phyloP scores from a whole-genome alignment of 352 stramenopile genomes.

The Aphanomyces astaci region DNA sequence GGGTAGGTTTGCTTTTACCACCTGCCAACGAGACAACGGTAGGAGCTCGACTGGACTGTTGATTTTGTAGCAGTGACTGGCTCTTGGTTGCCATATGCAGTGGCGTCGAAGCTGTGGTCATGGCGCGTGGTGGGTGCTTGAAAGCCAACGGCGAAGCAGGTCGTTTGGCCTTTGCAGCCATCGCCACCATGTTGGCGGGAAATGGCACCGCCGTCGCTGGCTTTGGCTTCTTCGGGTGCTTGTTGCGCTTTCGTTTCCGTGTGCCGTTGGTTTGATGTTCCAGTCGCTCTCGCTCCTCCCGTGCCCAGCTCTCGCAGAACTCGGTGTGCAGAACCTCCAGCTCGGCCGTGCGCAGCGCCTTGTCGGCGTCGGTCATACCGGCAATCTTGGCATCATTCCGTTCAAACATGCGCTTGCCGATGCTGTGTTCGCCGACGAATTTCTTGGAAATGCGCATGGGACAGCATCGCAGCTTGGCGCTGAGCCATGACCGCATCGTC shows the following conservation, averaged over 20 bases:
- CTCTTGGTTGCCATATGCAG: neutral
- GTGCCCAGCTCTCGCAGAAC: conserved; percentile 66
- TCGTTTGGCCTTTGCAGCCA: neutral
- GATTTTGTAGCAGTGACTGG: neutral
- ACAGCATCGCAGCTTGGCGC: conserved; percentile 85
- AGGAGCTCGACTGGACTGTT: neutral
- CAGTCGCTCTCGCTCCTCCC: conserved; percentile 40
- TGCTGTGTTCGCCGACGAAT: conserved; percentile 79
- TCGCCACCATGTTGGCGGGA: neutral
- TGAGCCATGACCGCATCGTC: conserved; percentile 81
- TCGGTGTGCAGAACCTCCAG: conserved; percentile 36
- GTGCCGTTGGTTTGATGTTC: conserved; percentile 13
- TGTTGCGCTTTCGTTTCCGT: conserved; percentile 21
- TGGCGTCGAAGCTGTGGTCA: neutral
- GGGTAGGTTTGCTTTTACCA: neutral
- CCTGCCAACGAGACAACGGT: neutral
- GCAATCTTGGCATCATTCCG: conserved; percentile 33
- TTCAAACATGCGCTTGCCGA: conserved; percentile 74
- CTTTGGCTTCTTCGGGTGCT: conserved; percentile 8
- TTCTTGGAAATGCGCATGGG: conserved; percentile 94
- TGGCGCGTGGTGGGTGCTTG: no score
- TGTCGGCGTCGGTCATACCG: conserved; percentile 49
- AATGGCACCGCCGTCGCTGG: neutral
- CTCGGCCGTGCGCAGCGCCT: conserved; percentile 35
- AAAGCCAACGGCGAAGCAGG: neutral